phyloP scores from a whole-genome alignment of 306 rosid species.

The peach (Prunus persica) region Prunus_persica_NCBIv2 NC_034010.1:18922001-18922500 shows the following conservation, averaged over 20 bases:
- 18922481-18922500: conserved; percentile 36
- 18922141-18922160: conserved; percentile 82
- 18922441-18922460: conserved; percentile 84
- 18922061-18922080: background rate
- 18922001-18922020: background rate
- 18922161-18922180: conserved; percentile 88
- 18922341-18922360: conserved; percentile 77
- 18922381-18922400: conserved; percentile 68
- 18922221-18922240: conserved; percentile 32
- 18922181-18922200: conserved; percentile 84
- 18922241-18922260: background rate
- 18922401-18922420: conserved; percentile 64
- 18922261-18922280: background rate
- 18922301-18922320: background rate
- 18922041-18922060: background rate
- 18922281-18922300: background rate
- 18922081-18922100: conserved; percentile 55
- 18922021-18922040: background rate
- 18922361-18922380: conserved; percentile 57
- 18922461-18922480: conserved; percentile 84
- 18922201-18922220: conserved; percentile 83
- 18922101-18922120: conserved; percentile 91
- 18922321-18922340: conserved; percentile 55
- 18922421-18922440: conserved; percentile 79
- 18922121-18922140: conserved; percentile 61